These are phyloP conservation scores for Dionaea muscipula DNA, from an alignment of 179 eudicot genomes.

Conservation along the genomic window DNA sequence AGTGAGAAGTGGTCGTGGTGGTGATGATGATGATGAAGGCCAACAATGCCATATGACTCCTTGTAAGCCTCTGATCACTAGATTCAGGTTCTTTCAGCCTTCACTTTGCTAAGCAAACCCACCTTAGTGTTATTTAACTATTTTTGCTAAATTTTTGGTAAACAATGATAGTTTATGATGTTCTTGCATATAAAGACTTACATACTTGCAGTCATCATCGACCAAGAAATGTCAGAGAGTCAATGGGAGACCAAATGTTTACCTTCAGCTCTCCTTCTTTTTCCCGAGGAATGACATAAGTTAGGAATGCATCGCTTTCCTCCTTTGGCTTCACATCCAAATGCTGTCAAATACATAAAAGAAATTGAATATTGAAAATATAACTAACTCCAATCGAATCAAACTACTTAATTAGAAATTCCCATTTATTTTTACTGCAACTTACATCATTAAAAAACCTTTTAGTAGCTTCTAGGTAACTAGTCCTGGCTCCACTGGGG, in stretches of 20 bases:
- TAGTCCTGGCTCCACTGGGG: constrained; percentile 29
- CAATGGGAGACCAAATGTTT: constrained; percentile 10
- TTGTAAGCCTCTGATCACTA: too few relatives aligned
- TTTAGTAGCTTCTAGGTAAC: constrained; percentile 49
- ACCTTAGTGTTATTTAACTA: too few relatives aligned
- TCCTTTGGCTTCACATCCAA: constrained; percentile 68
- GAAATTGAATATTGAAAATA: too few relatives aligned
- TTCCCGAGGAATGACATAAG: constrained; percentile 68
- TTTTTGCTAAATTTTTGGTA: too few relatives aligned
- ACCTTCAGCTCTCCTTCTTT: constrained; percentile 64
- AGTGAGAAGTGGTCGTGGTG: too few relatives aligned
- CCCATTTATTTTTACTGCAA: constrained; percentile 1
- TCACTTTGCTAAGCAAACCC: too few relatives aligned
- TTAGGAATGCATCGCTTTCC: constrained; percentile 69
- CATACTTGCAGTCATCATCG: too few relatives aligned
- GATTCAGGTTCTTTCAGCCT: too few relatives aligned
- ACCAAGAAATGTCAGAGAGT: neutral
- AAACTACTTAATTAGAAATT: neutral
- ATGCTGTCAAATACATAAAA: constrained; percentile 31
- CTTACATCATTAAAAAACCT: constrained; percentile 60
- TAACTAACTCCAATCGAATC: constrained; percentile 4
- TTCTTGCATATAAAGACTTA: too few relatives aligned
- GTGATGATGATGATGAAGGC: too few relatives aligned
- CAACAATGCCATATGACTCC: too few relatives aligned
- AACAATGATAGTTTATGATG: too few relatives aligned